Conservation (phyloP, 202 grass and related monocot genomes). For the Zoysia matrella region DNA sequence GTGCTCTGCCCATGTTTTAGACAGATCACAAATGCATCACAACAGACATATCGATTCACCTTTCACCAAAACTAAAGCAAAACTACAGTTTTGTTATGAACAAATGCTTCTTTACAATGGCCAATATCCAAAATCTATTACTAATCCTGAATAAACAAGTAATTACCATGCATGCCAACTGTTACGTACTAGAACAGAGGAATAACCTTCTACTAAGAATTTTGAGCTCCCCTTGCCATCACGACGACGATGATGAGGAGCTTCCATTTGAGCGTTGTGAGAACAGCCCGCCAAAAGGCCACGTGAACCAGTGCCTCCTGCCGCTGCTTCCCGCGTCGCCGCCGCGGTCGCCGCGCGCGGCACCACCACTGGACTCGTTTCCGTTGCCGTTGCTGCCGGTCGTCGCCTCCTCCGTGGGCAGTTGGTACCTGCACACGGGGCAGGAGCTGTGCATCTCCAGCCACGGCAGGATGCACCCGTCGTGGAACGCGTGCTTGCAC, state of each 20-base stretch:
- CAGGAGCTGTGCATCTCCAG: constrained; percentile 87
- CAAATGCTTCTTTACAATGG: constrained; percentile 22
- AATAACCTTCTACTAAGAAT: not conserved
- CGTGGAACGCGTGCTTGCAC: constrained; percentile 81
- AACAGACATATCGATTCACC: not conserved
- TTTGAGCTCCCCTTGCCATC: constrained; percentile 15
- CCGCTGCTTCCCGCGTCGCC: constrained; percentile 23
- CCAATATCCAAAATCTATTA: not conserved
- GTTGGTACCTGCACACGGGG: constrained; percentile 80
- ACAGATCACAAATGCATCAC: not conserved
- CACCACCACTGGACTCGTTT: not conserved
- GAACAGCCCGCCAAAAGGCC: constrained; percentile 53
- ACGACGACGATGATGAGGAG: constrained; percentile 49
- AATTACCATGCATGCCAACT: not conserved
- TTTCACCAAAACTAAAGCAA: not conserved
- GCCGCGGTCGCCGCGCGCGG: not conserved
- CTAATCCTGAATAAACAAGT: not conserved
- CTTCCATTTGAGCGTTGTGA: constrained; percentile 47
- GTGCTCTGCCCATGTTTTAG: not conserved
- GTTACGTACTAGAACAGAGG: not conserved
- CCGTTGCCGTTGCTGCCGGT: constrained; percentile 22
- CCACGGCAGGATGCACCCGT: constrained; percentile 74
- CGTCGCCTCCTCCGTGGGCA: constrained; percentile 63
- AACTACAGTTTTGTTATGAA: not conserved
- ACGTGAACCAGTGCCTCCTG: constrained; percentile 54